Base-by-base conservation (phyloP, 2,329 filamentous ascomycete species). In the Alternaria solani region DNA sequence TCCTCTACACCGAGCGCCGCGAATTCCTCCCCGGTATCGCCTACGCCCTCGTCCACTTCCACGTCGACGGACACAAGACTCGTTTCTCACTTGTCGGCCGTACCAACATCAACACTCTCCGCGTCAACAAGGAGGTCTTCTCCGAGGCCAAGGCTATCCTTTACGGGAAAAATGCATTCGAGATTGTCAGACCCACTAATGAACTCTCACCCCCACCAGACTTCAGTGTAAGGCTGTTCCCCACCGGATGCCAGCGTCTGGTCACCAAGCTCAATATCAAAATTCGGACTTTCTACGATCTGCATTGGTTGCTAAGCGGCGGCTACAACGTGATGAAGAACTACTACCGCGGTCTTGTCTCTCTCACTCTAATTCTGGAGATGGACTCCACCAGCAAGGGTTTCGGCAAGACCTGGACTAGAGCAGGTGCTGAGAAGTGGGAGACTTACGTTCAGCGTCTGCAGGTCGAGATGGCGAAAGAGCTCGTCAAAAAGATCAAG, bases 131-230 rank as follows among this genome's bases (percentile, higher is more conserved):
- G 47, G 70, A 78, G 11, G 64, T 82, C 54, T 75, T 79, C 66
- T 68, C 71, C 54, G 80, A 83, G 68, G 74, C 80, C 7, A 77
- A 75, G n/a, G 68, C 68, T 6, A 66, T 81, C 16, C 70, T 83
- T 16, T 82, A 82, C 65, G 71, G 73, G 47, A 71, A 73, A 26
- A 82, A 82, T 57, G 59, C 61, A 18, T 81, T 82, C 65, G 71
- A 71, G 1, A 62, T 77, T 43, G 39, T 60, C 30, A 68, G 66
- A 39, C 66, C 70, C 0, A 71, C 54, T 4, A 55, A 57, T 3
- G 73, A 77, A 20, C 34, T 68, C 7, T 54, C 48, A 1, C 73
- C 73, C 0, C 58, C 62, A 0, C 65, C 66, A 2, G 62, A 75
- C 52, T 76, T 62, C 57, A 65, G 62, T 14, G 42, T 73, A 1